phyloP scores from a whole-genome alignment of 495 filamentous ascomycete species.

The Aspergillus wentii region DNA sequence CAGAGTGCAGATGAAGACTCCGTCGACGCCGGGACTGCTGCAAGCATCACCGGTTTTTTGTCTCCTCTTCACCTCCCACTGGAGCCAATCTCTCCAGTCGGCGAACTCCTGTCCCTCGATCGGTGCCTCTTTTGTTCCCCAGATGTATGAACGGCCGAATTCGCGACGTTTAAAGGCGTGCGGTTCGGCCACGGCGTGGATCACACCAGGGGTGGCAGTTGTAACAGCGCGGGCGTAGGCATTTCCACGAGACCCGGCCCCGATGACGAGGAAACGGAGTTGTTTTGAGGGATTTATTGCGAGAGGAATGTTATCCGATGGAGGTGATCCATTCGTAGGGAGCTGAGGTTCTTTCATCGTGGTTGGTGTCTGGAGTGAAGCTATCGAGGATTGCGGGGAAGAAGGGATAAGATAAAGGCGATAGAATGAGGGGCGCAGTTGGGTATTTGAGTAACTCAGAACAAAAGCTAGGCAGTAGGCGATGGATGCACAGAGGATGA shows the following conservation, averaged over 20 bases:
- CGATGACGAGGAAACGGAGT: slow-evolving; percentile 68
- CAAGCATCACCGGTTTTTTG: slow-evolving; percentile 4
- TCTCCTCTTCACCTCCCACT: slow-evolving; percentile 57
- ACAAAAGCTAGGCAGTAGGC: too few species aligned
- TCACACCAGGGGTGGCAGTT: slow-evolving; percentile 53
- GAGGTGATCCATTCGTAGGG: neutral
- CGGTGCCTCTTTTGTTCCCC: slow-evolving; percentile 42
- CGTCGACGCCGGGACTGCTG: slow-evolving; percentile 51
- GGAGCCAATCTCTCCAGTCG: slow-evolving; percentile 69
- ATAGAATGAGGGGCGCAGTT: too few species aligned
- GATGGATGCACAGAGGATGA: too few species aligned
- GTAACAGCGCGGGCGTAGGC: slow-evolving; percentile 67
- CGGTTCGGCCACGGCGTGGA: slow-evolving; percentile 80
- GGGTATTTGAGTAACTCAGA: too few species aligned
- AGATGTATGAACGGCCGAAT: slow-evolving; percentile 65
- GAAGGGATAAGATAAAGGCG: too few species aligned
- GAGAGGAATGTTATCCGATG: slow-evolving; percentile 1
- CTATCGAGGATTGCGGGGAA: too few species aligned
- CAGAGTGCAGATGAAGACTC: slow-evolving; percentile 79
- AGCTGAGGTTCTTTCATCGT: slow-evolving; percentile 25
- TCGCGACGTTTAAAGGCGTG: slow-evolving; percentile 66
- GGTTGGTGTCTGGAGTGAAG: neutral
- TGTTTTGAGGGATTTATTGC: slow-evolving; percentile 8
- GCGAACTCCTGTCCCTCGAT: slow-evolving; percentile 57
- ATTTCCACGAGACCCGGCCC: slow-evolving; percentile 78